phyloP scores from a whole-genome alignment of 371 early-diverging fungal species.

The Haplosporangium sp. region DNA sequence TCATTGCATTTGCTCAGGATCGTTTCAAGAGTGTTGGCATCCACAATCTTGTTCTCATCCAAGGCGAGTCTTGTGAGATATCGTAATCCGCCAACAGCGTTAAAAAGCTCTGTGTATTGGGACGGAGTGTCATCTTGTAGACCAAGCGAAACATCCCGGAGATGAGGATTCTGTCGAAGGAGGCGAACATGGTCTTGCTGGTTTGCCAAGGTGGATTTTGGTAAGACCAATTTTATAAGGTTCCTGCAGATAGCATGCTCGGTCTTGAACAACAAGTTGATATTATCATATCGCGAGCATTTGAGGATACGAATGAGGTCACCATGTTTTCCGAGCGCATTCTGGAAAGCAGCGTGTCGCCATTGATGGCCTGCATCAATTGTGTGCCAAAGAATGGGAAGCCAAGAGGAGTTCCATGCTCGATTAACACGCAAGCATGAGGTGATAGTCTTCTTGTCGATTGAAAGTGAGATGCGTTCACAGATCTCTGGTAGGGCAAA shows the following conservation, averaged over 20 bases:
- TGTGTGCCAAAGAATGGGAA: constrained; percentile 40
- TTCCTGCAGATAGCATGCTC: constrained; percentile 12
- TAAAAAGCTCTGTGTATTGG: constrained; percentile 8
- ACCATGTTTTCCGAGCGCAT: constrained; percentile 25
- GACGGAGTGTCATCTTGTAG: constrained; percentile 22
- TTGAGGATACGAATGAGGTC: constrained; percentile 39
- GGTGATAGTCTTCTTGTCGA: constrained; percentile 17
- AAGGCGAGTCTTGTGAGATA: constrained; percentile 23
- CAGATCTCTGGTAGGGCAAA: constrained; percentile 40
- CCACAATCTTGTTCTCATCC: constrained; percentile 18
- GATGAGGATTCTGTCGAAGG: constrained; percentile 32
- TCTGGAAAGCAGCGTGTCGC: constrained; percentile 14
- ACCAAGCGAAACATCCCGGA: constrained; percentile 21
- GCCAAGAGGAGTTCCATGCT: constrained; percentile 31
- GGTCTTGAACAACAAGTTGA: constrained; percentile 17
- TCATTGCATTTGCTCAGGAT: constrained; percentile 19
- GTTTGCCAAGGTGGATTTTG: constrained; percentile 25
- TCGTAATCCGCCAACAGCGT: constrained; percentile 17
- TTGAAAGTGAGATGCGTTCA: constrained; percentile 20
- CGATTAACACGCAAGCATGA: constrained; percentile 24
- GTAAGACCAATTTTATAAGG: constrained; percentile 24
- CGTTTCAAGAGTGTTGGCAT: constrained; percentile 19
- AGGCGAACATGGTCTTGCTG: constrained; percentile 24
- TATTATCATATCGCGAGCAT: constrained; percentile 39
- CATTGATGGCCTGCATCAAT: constrained; percentile 41